Base-by-base conservation (phyloP, 2,329 filamentous ascomycete genomes). In the Helotiales sp. region DNA sequence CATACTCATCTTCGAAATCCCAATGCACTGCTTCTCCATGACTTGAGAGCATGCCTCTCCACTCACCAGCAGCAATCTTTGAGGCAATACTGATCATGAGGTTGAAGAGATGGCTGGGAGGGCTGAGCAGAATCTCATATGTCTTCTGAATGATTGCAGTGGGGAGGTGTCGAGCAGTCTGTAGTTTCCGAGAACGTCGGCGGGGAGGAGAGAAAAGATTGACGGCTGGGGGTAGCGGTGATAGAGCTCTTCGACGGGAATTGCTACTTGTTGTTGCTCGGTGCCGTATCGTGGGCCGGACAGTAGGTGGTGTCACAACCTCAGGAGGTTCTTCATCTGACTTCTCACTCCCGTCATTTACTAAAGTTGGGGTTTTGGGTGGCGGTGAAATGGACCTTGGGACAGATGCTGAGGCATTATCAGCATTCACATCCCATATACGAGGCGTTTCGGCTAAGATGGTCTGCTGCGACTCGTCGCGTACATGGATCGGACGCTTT, bases 31-130 rank as follows among this genome's bases (percentile, higher is more conserved):
- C 70, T 55, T 85, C 82, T 30, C 77, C 78, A 52, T 78, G 75
- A 10, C 82, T 82, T 51, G 80, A 79, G 13, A 84, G 77, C 64
- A 82, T 74, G 61, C 83, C 88, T 68, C 82, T 76, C 86, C 81
- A 85, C 74, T 83, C 79, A 17, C 82, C 84, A 29, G 79, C 79
- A 1, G 86, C 82, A 61, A 96, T 91, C 61, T 84, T 86, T 0
- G 89, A 87, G 0, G 92, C 90, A 56, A 96, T 90, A 55, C 86
- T 85, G 4, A 96, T 81, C 80, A 96, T 92, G 38, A 96, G 77
- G 25, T 84, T 80, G 33, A 96, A 82, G 1, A 96, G 81, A 66
- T 93, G 85, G 31, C 87, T 83, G 0, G 93, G 91, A n/a, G 91
- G 91, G 0, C 89, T 86, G 13, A 96, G 76, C 3, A 96, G 80